phyloP scores from a whole-genome alignment of 2,329 filamentous ascomycete genomes.

The Paecilomyces formosus region DNA sequence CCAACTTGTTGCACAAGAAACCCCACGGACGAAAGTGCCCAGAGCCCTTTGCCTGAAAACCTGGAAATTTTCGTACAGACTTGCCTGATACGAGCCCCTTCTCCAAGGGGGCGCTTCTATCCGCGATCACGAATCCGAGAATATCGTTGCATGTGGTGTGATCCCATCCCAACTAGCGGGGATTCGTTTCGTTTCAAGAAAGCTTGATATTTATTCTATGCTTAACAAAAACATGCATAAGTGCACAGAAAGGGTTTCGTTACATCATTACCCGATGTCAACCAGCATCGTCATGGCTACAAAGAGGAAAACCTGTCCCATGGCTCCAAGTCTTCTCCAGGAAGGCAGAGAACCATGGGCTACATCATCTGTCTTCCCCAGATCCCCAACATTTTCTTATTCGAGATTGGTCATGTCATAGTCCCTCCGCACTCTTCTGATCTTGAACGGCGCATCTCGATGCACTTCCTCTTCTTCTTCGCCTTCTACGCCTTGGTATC shows the following conservation, averaged over 20 bases:
- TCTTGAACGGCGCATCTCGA: background rate
- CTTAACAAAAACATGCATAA: background rate
- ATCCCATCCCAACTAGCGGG: background rate
- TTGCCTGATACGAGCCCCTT: background rate
- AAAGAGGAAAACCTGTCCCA: background rate
- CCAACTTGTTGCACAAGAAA: background rate
- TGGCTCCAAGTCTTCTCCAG: background rate
- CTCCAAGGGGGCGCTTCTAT: background rate
- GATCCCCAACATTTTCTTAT: background rate
- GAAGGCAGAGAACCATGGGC: background rate
- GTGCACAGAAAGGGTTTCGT: background rate
- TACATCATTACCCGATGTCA: background rate
- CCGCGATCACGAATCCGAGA: background rate
- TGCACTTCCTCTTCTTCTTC: background rate
- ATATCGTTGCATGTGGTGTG: background rate
- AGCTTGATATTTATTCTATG: background rate
- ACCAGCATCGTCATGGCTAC: background rate
- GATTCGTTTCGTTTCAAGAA: background rate
- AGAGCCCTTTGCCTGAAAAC: no score
- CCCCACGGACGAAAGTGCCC: no score
- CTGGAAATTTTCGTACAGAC: background rate
- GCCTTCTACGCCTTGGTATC: background rate
- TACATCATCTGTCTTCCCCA: background rate
- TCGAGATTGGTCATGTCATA: background rate
- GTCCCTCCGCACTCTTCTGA: background rate